Percentiles rank a stretch among this genome's conserved stretches.
These are phyloP conservation scores for Lindgomyces ingoldianus DNA, from an alignment of 495 filamentous ascomycete genomes.

Conservation along the genomic window DNA sequence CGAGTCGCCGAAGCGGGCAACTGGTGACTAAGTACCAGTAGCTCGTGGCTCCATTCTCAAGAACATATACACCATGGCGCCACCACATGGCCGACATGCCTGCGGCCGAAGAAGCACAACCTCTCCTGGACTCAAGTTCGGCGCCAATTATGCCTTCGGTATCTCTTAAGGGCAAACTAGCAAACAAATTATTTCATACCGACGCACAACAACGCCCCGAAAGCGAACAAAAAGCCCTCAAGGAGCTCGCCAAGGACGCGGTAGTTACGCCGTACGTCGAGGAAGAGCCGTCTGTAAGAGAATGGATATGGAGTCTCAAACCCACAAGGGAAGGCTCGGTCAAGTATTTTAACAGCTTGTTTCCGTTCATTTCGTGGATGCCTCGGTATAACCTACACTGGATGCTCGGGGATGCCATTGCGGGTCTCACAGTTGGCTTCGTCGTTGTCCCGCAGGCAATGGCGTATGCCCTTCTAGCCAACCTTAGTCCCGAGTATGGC, in stretches of 20 bases:
- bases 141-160: background rate
- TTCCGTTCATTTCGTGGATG: conserved; percentile 16
- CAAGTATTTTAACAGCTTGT: conserved; percentile 7
- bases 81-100: no score
- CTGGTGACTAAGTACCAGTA: no score
- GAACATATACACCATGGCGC: no score
- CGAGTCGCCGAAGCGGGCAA: background rate
- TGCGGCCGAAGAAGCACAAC: background rate
- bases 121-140: background rate
- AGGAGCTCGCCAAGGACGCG: conserved; percentile 15
- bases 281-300: conserved; percentile 15
- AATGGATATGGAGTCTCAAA: conserved; percentile 6
- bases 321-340: background rate
- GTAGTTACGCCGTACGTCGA: conserved; percentile 5
- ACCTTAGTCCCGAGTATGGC: conserved; percentile 16
- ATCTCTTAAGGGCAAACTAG: background rate
- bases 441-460: conserved; percentile 28
- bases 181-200: conserved; percentile 11
- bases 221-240: conserved; percentile 4
- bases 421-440: conserved; percentile 15
- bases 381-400: conserved; percentile 19
- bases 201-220: conserved; percentile 2
- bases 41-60: background rate
- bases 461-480: conserved; percentile 22
- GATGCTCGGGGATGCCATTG: conserved; percentile 22